A percentile compares a stretch with the other conserved stretches of the same genome.
These are phyloP conservation scores for Nemania sp. DNA, from an alignment of 2,329 filamentous ascomycete genomes.

Conservation along the genomic window DNA sequence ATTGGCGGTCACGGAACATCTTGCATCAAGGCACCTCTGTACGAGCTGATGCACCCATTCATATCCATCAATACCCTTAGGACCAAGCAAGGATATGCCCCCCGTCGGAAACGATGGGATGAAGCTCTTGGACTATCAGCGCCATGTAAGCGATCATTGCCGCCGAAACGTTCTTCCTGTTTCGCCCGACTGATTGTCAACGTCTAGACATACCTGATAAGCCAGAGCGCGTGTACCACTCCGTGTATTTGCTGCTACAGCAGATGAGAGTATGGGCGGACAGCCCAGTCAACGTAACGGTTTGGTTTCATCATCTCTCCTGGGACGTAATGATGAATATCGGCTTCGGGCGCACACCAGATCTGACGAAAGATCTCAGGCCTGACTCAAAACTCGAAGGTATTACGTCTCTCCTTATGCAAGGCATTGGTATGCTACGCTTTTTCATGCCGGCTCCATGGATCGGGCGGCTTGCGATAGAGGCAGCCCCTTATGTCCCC, in stretches of 20 bases:
- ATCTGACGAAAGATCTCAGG: neutral
- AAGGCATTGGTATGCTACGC: conserved; percentile 7
- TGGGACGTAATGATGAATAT: conserved; percentile 25
- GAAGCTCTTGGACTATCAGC: conserved; percentile 18
- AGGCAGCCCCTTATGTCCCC: conserved; percentile 10
- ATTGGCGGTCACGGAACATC: conserved; percentile 14
- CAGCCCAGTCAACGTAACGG: conserved; percentile 12
- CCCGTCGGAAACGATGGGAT: conserved; percentile 27
- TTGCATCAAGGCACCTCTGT: conserved; percentile 23
- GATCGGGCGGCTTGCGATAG: conserved; percentile 8
- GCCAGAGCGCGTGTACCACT: conserved; percentile 2
- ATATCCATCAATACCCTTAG: conserved; percentile 21
- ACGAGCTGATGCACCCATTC: conserved; percentile 23
- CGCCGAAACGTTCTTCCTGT: too few species aligned
- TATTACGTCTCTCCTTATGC: neutral
- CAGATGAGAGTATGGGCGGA: neutral
- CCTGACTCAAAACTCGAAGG: neutral
- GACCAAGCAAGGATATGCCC: conserved; percentile 16
- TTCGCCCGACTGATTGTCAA: too few species aligned
- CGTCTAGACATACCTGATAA: conserved; percentile 10
- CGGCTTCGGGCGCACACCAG: conserved; percentile 14
- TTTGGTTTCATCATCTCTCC: conserved; percentile 23
- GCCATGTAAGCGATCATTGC: neutral
- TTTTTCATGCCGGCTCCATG: conserved; percentile 23
- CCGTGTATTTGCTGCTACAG: conserved; percentile 1